Evolutionary conservation across 78 protist species (phyloP).

Genomic region (Emiliania huxleyi): DNA sequence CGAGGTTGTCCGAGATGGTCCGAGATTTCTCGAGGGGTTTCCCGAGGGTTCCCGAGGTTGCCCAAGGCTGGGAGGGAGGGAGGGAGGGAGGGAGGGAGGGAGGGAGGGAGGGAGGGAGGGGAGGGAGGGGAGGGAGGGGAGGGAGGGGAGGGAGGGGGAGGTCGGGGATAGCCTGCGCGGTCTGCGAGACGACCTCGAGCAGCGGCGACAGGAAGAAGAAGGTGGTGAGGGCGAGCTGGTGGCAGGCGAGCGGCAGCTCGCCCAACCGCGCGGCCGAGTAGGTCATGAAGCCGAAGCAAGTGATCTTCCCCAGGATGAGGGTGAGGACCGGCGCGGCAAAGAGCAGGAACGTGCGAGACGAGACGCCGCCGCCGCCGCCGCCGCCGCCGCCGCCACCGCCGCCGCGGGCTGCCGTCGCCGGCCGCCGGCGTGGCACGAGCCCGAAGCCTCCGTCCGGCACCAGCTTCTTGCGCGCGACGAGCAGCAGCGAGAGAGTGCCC

Average conservation of each 20-base stretch:
- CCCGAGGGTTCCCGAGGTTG: no score
- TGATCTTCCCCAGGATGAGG: not conserved
- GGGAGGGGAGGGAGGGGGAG: no score
- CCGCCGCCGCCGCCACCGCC: not conserved
- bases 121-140: no score
- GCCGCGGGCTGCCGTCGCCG: not conserved
- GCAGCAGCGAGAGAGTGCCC: not conserved
- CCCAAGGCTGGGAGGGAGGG: no score
- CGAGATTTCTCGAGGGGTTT: no score
- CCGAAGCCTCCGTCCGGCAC: not conserved
- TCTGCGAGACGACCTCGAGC: not conserved
- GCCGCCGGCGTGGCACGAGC: not conserved
- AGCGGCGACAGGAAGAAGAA: not conserved
- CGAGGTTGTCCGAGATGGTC: no score
- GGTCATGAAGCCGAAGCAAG: not conserved
- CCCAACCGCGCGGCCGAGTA: not conserved
- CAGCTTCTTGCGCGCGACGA: not conserved
- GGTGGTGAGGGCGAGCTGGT: not conserved
- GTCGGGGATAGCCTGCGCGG: no score
- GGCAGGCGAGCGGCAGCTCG: not conserved
- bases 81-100: no score
- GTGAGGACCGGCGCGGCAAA: not conserved
- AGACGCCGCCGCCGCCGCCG: no score
- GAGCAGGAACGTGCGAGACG: not conserved
- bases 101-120: no score